These are phyloP conservation scores for Eurotiales sp. DNA, from an alignment of 2,329 filamentous ascomycete species.

Conservation along the genomic window DNA sequence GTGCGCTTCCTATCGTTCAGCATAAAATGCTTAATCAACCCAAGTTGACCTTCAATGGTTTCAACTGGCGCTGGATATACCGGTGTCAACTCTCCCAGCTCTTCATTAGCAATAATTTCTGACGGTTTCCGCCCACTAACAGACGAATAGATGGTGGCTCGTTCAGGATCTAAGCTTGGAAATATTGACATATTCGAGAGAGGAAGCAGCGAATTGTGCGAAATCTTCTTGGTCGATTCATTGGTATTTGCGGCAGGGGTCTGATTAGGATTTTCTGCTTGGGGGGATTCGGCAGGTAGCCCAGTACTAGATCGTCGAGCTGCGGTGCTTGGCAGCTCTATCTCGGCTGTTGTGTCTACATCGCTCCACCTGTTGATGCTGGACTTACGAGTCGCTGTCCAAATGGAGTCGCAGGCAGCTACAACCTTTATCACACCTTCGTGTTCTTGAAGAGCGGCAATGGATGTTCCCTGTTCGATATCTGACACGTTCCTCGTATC, in stretches of 20 bases:
- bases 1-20: conserved; percentile 87
- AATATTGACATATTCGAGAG: conserved; percentile 82
- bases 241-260: conserved; percentile 27
- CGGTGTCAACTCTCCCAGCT: conserved; percentile 54
- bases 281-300: conserved; percentile 40
- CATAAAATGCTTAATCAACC: conserved; percentile 86
- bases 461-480: conserved; percentile 81
- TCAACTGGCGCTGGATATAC: conserved; percentile 68
- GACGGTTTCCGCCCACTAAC: conserved; percentile 55
- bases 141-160: conserved; percentile 49
- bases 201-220: conserved; percentile 71
- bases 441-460: conserved; percentile 90
- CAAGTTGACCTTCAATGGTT: conserved; percentile 91
- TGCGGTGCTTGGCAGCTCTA: conserved; percentile 48
- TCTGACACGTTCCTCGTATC: conserved; percentile 74
- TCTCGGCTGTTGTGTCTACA: conserved; percentile 71
- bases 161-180: conserved; percentile 58
- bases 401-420: conserved; percentile 69
- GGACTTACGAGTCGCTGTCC: conserved; percentile 85
- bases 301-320: conserved; percentile 53
- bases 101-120: conserved; percentile 51
- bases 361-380: conserved; percentile 91
- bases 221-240: conserved; percentile 57
- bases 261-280: conserved; percentile 32
- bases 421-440: conserved; percentile 62